Percentiles rank a stretch among this genome's conserved stretches.
Conservation (phyloP, 2,329 filamentous ascomycete genomes). For the Torrubiellomyces zombiae region DNA sequence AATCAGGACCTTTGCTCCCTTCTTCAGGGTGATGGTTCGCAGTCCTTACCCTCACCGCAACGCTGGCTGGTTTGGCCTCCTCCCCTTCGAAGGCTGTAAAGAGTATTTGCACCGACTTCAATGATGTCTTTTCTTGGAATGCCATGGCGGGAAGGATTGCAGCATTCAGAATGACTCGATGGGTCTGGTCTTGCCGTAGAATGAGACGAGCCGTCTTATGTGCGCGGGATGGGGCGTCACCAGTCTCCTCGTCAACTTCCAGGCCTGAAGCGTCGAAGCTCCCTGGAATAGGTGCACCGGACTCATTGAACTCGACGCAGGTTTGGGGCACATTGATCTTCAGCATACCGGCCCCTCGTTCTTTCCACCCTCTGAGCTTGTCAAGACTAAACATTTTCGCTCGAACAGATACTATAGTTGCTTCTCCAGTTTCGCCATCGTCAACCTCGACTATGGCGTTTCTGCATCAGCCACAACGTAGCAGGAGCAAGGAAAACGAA, state of each 20-base stretch:
- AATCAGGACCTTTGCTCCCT: too few relatives aligned
- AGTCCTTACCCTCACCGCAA: slow-evolving; percentile 45
- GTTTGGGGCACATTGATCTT: slow-evolving; percentile 62
- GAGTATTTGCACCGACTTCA: slow-evolving; percentile 52
- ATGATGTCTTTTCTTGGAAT: slow-evolving; percentile 59
- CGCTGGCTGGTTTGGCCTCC: slow-evolving; percentile 35
- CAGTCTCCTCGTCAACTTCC: slow-evolving; percentile 25
- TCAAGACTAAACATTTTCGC: slow-evolving; percentile 76
- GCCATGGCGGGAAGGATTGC: slow-evolving; percentile 63
- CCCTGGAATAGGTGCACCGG: slow-evolving; percentile 28
- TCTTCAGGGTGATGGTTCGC: too few relatives aligned
- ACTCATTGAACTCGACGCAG: slow-evolving; percentile 38
- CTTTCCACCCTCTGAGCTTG: slow-evolving; percentile 63
- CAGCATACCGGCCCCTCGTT: slow-evolving; percentile 68
- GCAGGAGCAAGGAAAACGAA: neutral
- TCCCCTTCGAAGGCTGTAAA: slow-evolving; percentile 46
- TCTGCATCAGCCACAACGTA: neutral
- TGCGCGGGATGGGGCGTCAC: slow-evolving; percentile 9
- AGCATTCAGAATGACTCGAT: slow-evolving; percentile 75
- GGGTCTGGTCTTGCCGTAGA: slow-evolving; percentile 81
- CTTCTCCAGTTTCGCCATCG: slow-evolving; percentile 75
- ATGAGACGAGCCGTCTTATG: slow-evolving; percentile 54
- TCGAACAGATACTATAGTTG: slow-evolving; percentile 56
- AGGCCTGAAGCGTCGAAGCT: slow-evolving; percentile 38
- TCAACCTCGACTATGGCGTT: slow-evolving; percentile 45